These are phyloP conservation scores for Salvia splendens DNA, from an alignment of 257 asterid genomes.

Conservation along the genomic window DNA sequence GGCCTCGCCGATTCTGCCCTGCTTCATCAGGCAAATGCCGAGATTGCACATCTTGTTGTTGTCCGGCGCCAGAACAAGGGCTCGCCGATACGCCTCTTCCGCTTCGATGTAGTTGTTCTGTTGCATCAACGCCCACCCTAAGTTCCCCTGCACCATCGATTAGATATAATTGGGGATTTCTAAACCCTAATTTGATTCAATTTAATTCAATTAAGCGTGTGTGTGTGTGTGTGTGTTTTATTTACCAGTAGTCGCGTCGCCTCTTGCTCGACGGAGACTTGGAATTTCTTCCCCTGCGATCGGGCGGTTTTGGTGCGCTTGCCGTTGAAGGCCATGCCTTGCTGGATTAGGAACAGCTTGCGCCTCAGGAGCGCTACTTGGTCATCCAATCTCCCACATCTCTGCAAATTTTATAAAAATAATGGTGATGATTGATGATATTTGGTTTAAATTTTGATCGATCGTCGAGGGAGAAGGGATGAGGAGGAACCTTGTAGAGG, in stretches of 20 bases:
- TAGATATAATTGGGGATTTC: too few species aligned
- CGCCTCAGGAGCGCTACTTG: conserved; percentile 68
- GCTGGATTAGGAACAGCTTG: conserved; percentile 75
- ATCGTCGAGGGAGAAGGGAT: too few species aligned
- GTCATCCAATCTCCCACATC: conserved; percentile 96
- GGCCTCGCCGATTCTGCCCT: conserved; percentile 84
- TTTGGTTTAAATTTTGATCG: too few species aligned
- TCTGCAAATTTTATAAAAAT: conserved; percentile 41
- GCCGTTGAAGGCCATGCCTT: conserved; percentile 96
- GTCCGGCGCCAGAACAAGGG: conserved; percentile 80
- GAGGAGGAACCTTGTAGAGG: conserved; percentile 67
- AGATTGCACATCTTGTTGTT: conserved; percentile 95
- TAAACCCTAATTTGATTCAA: too few species aligned
- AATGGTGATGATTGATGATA: too few species aligned
- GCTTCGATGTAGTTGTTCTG: conserved; percentile 86
- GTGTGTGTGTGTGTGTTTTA: too few species aligned
- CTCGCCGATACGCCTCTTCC: conserved; percentile 84
- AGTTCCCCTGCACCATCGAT: conserved; percentile 63
- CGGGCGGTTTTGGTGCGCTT: conserved; percentile 93
- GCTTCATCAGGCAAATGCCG: conserved; percentile 93
- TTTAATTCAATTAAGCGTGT: too few species aligned
- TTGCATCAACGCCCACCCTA: conserved; percentile 99
- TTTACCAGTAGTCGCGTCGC: conserved; percentile 84
- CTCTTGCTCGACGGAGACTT: conserved; percentile 97
- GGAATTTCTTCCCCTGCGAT: conserved; percentile 96